Percentiles rank a stretch among this genome's conserved stretches.
phyloP scores from a whole-genome alignment of 106 monocot genomes.

The Allium fistulosum region DNA sequence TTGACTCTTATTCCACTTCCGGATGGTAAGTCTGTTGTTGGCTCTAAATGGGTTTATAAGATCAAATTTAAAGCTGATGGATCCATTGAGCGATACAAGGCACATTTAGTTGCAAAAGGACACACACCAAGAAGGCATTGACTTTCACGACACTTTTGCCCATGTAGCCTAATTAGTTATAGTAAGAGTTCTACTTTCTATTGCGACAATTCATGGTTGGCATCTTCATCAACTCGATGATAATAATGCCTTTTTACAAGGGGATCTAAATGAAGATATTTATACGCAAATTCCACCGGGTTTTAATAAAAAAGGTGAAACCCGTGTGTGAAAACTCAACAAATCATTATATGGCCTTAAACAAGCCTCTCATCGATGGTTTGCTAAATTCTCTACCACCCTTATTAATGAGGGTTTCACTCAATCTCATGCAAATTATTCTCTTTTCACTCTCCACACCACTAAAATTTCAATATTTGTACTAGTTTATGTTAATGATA shows the following conservation, averaged over 20 bases:
- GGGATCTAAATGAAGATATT: neutral
- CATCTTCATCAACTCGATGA: neutral
- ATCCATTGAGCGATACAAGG: neutral
- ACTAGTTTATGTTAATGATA: conserved; percentile 10
- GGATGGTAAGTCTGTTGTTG: neutral
- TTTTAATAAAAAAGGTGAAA: neutral
- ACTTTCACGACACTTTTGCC: neutral
- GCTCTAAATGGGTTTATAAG: neutral
- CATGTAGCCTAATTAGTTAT: neutral
- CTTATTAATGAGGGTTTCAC: neutral
- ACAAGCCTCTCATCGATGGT: neutral
- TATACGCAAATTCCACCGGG: neutral
- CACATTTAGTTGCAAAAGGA: neutral
- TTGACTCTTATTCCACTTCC: neutral
- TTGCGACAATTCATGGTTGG: neutral
- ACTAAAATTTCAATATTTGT: neutral
- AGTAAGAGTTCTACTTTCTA: neutral
- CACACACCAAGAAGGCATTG: neutral
- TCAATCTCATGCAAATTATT: neutral
- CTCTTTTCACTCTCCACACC: neutral
- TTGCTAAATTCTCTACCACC: neutral
- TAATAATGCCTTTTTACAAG: neutral
- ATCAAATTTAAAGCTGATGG: neutral
- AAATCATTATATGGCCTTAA: neutral
- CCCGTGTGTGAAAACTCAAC: neutral